A percentile compares a stretch with the other conserved stretches of the same genome.
phyloP scores from a whole-genome alignment of 495 filamentous ascomycete species.

The Xylaria venustula region DNA sequence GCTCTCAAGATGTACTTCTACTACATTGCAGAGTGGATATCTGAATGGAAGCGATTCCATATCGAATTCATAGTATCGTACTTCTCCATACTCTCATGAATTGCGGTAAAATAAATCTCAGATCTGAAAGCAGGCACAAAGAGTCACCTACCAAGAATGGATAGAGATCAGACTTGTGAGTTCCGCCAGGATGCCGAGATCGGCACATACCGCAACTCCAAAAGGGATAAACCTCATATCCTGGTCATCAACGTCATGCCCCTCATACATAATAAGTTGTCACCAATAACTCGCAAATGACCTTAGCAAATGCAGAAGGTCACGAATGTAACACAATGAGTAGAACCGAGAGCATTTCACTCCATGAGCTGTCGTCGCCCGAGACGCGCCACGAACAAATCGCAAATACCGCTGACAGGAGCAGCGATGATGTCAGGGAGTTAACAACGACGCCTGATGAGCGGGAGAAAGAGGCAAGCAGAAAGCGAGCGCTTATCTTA shows the following conservation, averaged over 20 bases:
- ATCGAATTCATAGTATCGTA: too few species aligned
- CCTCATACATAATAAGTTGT: too few species aligned
- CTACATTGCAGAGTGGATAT: too few species aligned
- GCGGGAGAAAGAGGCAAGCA: conserved; percentile 30
- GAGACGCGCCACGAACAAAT: background rate
- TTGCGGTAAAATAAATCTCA: too few species aligned
- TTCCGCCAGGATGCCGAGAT: background rate
- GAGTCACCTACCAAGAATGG: too few species aligned
- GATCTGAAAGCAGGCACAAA: too few species aligned
- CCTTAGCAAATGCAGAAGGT: background rate
- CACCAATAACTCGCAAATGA: too few species aligned
- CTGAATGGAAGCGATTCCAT: too few species aligned
- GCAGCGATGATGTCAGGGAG: background rate
- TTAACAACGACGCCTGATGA: conserved; percentile 1
- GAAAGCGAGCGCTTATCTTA: conserved; percentile 31
- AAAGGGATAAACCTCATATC: background rate
- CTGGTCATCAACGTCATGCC: background rate
- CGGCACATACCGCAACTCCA: conserved; percentile 4
- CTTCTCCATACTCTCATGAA: too few species aligned
- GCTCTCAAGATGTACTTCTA: too few species aligned
- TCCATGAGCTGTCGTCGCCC: background rate
- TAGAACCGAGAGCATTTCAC: background rate
- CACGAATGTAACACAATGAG: background rate
- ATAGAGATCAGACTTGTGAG: background rate
- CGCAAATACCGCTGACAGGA: background rate